Percentiles rank a stretch among this genome's conserved stretches.
Conservation (phyloP, 225 moss, liverwort and hornwort species). For the Pseudoscleropodium purum region DNA sequence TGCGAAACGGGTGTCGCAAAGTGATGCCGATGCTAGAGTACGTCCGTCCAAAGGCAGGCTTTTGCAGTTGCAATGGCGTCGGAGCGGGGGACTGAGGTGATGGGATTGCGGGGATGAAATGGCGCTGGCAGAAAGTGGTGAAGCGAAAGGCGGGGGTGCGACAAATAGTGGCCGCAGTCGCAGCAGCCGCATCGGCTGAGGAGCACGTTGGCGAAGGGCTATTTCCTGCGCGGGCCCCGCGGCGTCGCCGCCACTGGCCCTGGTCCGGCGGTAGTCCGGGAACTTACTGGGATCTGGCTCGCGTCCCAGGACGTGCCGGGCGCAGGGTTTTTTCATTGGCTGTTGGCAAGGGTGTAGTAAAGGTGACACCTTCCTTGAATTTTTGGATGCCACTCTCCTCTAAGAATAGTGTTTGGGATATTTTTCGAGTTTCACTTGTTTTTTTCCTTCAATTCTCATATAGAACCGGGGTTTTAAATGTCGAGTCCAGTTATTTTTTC, state of each 20-base stretch:
- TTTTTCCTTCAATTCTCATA: not conserved
- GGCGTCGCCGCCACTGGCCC: not conserved
- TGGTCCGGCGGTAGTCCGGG: not conserved
- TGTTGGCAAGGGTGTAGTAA: not conserved
- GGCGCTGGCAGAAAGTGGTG: not conserved
- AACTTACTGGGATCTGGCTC: not conserved
- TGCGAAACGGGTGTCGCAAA: not conserved
- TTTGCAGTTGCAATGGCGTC: not conserved
- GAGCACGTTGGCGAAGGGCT: not conserved
- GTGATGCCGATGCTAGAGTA: not conserved
- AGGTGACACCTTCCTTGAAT: not conserved
- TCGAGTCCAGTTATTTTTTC: fast-evolving
- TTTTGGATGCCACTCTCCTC: not conserved
- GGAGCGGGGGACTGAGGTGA: not conserved
- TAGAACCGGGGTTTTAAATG: too few relatives aligned
- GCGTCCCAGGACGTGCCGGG: not conserved
- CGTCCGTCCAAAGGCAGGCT: not conserved
- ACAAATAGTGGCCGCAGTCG: not conserved
- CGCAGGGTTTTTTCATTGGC: too few relatives aligned
- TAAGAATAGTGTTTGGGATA: not conserved
- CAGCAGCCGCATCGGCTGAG: not conserved
- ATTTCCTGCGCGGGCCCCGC: not conserved
- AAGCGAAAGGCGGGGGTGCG: not conserved
- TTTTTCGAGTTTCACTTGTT: not conserved
- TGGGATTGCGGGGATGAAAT: not conserved